Conservation (phyloP, 164 flowering plant genomes). For the Pachysandra terminalis region DNA sequence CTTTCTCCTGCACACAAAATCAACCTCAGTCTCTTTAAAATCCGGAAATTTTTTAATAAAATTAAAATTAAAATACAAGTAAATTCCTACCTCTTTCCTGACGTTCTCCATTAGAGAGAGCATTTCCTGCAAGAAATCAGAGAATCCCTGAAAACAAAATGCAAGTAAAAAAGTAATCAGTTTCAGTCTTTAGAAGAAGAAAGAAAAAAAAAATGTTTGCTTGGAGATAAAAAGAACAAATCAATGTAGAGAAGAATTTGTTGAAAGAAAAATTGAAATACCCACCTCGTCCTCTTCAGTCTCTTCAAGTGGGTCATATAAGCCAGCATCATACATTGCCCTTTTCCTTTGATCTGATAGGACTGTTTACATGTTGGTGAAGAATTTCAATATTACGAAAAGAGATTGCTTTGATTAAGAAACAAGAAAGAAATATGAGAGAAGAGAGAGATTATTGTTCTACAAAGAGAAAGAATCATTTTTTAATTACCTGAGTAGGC, state of each 20-base stretch:
- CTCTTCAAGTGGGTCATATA: constrained; percentile 29
- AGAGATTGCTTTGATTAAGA: not conserved
- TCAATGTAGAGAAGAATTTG: no score
- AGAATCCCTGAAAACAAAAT: constrained; percentile 27
- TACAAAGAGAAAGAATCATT: not conserved
- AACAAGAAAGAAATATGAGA: not conserved
- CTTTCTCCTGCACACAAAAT: constrained; percentile 19
- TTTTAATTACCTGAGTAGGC: constrained; percentile 65
- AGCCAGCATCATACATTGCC: constrained; percentile 52
- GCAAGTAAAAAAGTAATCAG: no score
- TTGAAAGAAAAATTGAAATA: not conserved
- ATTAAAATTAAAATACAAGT: not conserved
- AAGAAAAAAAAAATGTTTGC: not conserved
- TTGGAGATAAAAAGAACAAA: not conserved
- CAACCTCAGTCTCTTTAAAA: no score
- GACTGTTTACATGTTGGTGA: constrained; percentile 23
- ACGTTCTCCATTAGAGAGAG: constrained; percentile 32
- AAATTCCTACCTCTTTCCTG: constrained; percentile 28
- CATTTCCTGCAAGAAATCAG: constrained; percentile 47
- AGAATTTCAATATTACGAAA: not conserved
- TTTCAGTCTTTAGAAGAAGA: not conserved
- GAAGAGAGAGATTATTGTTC: not conserved
- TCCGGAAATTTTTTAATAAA: no score
- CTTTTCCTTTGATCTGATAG: constrained; percentile 56
- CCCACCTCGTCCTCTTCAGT: constrained; percentile 48